phyloP scores from a whole-genome alignment of 108 stramenopile species.

The Thalassiosira profunda region DNA sequence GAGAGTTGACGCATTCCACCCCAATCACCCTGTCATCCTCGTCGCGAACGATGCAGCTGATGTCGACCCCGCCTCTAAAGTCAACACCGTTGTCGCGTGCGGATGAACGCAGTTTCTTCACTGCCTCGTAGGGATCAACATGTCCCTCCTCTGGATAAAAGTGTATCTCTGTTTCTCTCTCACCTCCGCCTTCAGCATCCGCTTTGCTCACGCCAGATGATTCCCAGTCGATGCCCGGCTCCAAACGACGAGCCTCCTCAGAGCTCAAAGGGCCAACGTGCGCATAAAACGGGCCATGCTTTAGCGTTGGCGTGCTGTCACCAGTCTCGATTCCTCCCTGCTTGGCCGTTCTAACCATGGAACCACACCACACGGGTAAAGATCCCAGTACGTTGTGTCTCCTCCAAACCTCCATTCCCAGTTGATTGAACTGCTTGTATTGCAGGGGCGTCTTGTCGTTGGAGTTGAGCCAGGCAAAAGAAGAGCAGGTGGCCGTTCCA shows the following conservation, averaged over 20 bases:
- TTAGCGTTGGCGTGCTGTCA: background rate
- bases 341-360: slow-evolving; percentile 42
- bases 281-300: slow-evolving; percentile 9
- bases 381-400: slow-evolving; percentile 37
- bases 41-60: slow-evolving; percentile 38
- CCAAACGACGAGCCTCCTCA: slow-evolving; percentile 19
- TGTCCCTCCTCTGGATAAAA: slow-evolving; percentile 71
- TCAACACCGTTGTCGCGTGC: slow-evolving; percentile 40
- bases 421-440: slow-evolving; percentile 61
- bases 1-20: slow-evolving; percentile 7
- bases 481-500: slow-evolving; percentile 53
- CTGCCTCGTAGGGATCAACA: slow-evolving; percentile 54
- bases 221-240: slow-evolving; percentile 22
- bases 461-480: slow-evolving; percentile 80
- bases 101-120: slow-evolving; percentile 36
- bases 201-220: slow-evolving; percentile 14
- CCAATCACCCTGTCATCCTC: slow-evolving; percentile 20
- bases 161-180: slow-evolving; percentile 29
- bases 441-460: slow-evolving; percentile 58
- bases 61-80: slow-evolving; percentile 36
- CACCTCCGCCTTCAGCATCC: slow-evolving; percentile 15
- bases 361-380: slow-evolving; percentile 55
- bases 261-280: slow-evolving; percentile 27
- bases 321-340: background rate
- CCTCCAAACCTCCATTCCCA: slow-evolving; percentile 67